These are phyloP conservation scores for Phytophthora foliorum DNA, from an alignment of 352 stramenopile species.

Conservation along the genomic window DNA sequence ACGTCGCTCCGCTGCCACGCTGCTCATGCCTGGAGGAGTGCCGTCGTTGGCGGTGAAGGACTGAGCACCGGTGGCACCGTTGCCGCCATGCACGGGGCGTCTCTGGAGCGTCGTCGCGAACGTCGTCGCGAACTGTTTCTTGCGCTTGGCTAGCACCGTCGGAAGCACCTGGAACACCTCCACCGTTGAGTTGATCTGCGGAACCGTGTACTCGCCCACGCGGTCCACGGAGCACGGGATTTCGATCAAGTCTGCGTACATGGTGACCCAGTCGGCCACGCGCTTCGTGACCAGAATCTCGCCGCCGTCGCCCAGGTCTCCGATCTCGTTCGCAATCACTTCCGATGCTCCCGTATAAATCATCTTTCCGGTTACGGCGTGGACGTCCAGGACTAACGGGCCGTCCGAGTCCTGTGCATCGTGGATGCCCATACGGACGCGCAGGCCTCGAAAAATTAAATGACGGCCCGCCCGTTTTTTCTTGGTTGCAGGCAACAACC, in stretches of 20 bases:
- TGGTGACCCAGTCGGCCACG: constrained; percentile 51
- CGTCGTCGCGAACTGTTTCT: constrained; percentile 46
- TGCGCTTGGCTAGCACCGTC: constrained; percentile 36
- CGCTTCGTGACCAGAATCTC: constrained; percentile 59
- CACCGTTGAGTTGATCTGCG: constrained; percentile 45
- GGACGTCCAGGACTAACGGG: constrained; percentile 42
- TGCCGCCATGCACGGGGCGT: constrained; percentile 25
- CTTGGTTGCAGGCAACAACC: constrained; percentile 45
- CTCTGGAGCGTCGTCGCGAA: constrained; percentile 39
- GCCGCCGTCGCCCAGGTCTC: constrained; percentile 55
- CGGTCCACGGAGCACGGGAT: constrained; percentile 40
- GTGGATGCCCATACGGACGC: constrained; percentile 71
- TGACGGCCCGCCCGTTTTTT: constrained; percentile 41
- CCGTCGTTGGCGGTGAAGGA: constrained; percentile 24
- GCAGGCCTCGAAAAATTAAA: constrained; percentile 53
- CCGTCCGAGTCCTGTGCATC: constrained; percentile 47
- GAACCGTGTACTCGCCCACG: constrained; percentile 50
- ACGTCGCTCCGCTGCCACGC: constrained; percentile 21
- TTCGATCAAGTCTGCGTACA: constrained; percentile 47
- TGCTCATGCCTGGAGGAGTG: constrained; percentile 34
- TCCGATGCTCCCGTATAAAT: constrained; percentile 57
- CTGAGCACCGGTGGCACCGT: constrained; percentile 12
- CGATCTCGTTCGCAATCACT: constrained; percentile 59
- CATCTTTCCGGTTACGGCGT: constrained; percentile 59
- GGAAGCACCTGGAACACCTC: constrained; percentile 51